These are phyloP conservation scores for Scortechinia acanthostroma DNA, from an alignment of 2,329 filamentous ascomycete genomes.

Conservation along the genomic window DNA sequence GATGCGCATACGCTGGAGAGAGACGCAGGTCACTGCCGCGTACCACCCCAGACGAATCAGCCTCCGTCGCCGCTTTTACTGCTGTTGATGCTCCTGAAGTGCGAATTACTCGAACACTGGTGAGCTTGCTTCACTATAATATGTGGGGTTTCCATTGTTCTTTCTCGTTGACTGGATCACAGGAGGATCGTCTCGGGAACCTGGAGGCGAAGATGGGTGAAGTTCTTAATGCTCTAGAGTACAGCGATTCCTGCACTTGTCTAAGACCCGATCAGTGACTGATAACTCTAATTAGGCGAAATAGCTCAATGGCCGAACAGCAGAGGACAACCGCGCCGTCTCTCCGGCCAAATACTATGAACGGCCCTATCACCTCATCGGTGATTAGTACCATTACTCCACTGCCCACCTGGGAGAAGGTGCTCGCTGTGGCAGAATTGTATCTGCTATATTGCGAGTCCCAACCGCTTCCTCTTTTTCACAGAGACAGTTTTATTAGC, in stretches of 20 bases:
- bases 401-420: constrained; percentile 20
- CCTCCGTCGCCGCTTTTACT: neutral
- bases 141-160: neutral
- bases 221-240: constrained; percentile 18
- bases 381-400: constrained; percentile 7
- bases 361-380: neutral
- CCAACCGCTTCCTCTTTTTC: constrained; percentile 28
- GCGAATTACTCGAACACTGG: neutral
- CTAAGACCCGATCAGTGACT: no score
- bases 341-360: neutral
- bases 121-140: neutral
- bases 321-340: no score
- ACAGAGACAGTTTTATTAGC: constrained; percentile 16
- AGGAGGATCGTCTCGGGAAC: constrained; percentile 7
- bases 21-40: neutral
- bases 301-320: no score
- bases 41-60: neutral
- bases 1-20: constrained; percentile 20
- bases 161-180: neutral
- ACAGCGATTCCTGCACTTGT: no score
- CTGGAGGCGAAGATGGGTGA: constrained; percentile 22
- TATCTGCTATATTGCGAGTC: constrained; percentile 27
- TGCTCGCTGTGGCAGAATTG: constrained; percentile 20
- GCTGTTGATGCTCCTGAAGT: neutral
- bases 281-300: no score